Percentiles rank a stretch among this genome's conserved stretches.
Evolutionary conservation across 306 rosid genomes (phyloP).

Genomic region (Cucurbita pepo): DNA sequence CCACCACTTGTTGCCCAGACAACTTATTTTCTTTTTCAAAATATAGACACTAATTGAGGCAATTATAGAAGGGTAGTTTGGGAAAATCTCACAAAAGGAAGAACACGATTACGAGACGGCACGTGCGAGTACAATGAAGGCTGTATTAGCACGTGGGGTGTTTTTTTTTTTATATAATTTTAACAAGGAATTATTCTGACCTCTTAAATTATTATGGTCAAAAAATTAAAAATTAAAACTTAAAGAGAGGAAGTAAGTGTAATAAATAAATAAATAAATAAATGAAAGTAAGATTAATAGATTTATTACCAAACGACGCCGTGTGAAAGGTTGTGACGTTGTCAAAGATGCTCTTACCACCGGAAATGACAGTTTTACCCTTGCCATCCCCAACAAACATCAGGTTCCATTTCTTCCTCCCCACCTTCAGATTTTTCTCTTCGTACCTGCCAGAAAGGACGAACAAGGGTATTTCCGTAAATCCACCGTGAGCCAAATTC

Average conservation of each 20-base stretch:
- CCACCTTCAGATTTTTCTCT: conserved; percentile 69
- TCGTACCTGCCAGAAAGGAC: conserved; percentile 38
- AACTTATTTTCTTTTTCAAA: too few species aligned
- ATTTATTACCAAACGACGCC: conserved; percentile 63
- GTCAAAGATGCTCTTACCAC: conserved; percentile 22
- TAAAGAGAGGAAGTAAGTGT: background rate
- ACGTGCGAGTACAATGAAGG: background rate
- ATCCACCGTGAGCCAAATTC: background rate
- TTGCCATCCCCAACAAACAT: conserved; percentile 88
- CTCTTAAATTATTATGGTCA: background rate
- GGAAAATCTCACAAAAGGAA: background rate
- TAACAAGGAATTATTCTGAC: background rate
- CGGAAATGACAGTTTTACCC: conserved; percentile 61
- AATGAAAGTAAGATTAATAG: background rate
- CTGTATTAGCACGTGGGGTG: background rate
- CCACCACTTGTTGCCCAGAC: background rate
- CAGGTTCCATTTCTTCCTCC: conserved; percentile 63
- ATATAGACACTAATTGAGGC: background rate
- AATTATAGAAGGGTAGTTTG: background rate
- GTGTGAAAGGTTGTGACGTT: conserved; percentile 78
- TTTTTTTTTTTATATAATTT: background rate
- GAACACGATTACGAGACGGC: background rate
- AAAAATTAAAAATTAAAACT: background rate
- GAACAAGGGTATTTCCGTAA: background rate
- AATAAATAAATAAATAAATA: too few species aligned